Base-by-base conservation (phyloP, 768 basidiomycete species). In the Leucosporidium yakuticum region DNA sequence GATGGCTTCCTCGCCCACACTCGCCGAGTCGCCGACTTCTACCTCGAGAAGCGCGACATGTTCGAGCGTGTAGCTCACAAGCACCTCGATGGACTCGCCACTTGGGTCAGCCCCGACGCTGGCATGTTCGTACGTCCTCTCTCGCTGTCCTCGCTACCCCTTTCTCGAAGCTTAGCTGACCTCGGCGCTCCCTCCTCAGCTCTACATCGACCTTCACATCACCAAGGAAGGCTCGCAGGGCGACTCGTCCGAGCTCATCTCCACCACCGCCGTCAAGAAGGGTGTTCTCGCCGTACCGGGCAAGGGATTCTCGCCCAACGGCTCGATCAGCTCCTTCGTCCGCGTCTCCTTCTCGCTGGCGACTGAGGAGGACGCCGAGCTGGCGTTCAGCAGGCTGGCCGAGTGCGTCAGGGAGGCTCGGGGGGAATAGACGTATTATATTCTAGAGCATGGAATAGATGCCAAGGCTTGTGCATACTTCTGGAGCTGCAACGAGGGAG, bases 251-350 rank as follows among this genome's bases (percentile, higher is more conserved):
- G 80, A 81, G 20, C 73, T 94, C 60, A 90, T 95, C 74, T 82
- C 83, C 64, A 87, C 84, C 11, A 86, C 85, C 63, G 91, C 91
- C 15, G 83, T 89, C 64, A 85, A 86, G 71, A 84, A 84, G 29
- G 92, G 91, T 25, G 89, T 96, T 12, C 84, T 96, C n/a, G 91
- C 89, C 23, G 83, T 96, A 17, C 93, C 93, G 1, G 93, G 93
- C 44, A 51, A 51, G 50, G 84, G 2, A 11, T n/a, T 54, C 9
- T 86, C 86, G 25, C 90, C 92, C 21, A 85, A 83, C 67, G 86
- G 85, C 19, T 79, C 83, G 50, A 85, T 83, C 76, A 87, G 87
- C 11, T 81, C 85, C 29, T 90, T 88, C 76, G 88, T 94, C 34
- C 83, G 93, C 53, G 89, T 90, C 23, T 82, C 89, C 49, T 96